Conservation (phyloP, 305 asterid species). For the Solanum hybrid region DNA sequence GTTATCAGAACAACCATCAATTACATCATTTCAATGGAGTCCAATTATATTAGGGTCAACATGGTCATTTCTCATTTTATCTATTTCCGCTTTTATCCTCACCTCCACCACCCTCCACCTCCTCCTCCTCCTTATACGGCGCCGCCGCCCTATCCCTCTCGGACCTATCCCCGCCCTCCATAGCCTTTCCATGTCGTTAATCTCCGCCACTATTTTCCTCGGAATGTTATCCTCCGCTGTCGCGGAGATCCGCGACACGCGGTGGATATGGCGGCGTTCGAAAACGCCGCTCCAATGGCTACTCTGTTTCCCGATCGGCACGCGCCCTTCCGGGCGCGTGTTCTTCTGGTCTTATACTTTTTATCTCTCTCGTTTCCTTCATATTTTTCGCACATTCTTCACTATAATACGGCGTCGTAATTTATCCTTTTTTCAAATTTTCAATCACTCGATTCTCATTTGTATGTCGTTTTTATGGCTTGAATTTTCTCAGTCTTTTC, state of each 20-base stretch:
- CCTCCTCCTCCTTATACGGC: constrained; percentile 39
- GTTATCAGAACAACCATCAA: constrained; percentile 49
- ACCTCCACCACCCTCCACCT: constrained; percentile 42
- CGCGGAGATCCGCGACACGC: constrained; percentile 66
- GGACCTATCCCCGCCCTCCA: constrained; percentile 57
- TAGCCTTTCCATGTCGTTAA: constrained; percentile 41
- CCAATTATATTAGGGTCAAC: constrained; percentile 49
- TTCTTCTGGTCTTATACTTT: constrained; percentile 76
- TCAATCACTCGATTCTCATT: constrained; percentile 42
- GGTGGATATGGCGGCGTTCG: constrained; percentile 66
- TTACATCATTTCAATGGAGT: constrained; percentile 72
- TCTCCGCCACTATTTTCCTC: constrained; percentile 42
- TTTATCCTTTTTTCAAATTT: constrained; percentile 30
- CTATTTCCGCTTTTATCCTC: constrained; percentile 42
- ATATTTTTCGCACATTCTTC: constrained; percentile 33
- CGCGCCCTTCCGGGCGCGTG: constrained; percentile 71
- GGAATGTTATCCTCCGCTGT: constrained; percentile 53
- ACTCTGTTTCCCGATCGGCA: constrained; percentile 77
- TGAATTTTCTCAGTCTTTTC: constrained; percentile 70
- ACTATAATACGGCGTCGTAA: constrained; percentile 24
- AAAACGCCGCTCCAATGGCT: constrained; percentile 70
- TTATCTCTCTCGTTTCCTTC: constrained; percentile 66
- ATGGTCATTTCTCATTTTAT: constrained; percentile 58
- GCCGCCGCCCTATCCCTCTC: constrained; percentile 39
- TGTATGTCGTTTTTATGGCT: constrained; percentile 64